phyloP scores from a whole-genome alignment of 331 rosid species.

The Pyrus hybrid region DNA sequence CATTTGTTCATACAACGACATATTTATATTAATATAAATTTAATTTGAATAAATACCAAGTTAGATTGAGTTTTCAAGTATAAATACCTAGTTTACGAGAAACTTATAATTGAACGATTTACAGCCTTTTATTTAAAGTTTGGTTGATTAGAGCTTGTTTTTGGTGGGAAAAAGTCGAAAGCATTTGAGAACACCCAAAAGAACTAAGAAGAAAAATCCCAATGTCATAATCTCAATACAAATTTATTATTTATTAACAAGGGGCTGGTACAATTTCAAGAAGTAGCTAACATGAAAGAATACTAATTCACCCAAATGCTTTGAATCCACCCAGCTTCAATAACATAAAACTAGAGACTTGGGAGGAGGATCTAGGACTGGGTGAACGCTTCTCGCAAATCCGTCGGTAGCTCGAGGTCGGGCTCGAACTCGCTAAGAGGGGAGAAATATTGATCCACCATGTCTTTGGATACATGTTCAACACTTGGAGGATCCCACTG shows the following conservation, averaged over 20 bases:
- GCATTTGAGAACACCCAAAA: too few relatives aligned
- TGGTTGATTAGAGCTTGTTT: too few relatives aligned
- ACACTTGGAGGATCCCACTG: conserved; percentile 97
- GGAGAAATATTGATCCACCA: conserved; percentile 75
- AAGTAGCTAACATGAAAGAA: not conserved
- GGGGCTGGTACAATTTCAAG: not conserved
- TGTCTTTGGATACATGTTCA: conserved; percentile 65
- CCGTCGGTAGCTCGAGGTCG: conserved; percentile 67
- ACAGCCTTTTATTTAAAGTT: too few relatives aligned
- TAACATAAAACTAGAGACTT: not conserved
- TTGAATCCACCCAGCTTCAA: not conserved
- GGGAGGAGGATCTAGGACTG: conserved; percentile 7
- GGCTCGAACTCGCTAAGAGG: conserved; percentile 60
- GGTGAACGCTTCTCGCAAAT: conserved; percentile 59
- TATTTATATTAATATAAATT: too few relatives aligned
- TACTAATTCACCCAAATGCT: not conserved
- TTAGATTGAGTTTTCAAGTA: too few relatives aligned
- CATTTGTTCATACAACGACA: too few relatives aligned
- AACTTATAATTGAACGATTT: too few relatives aligned
- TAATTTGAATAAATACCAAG: too few relatives aligned
- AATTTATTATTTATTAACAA: not conserved
- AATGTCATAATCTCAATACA: too few relatives aligned
- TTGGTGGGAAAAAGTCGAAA: too few relatives aligned
- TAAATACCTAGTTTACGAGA: too few relatives aligned
- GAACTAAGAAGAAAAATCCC: not conserved